phyloP scores from a whole-genome alignment of 2,329 filamentous ascomycete genomes.

The Pyrenochaeta sp. region DNA sequence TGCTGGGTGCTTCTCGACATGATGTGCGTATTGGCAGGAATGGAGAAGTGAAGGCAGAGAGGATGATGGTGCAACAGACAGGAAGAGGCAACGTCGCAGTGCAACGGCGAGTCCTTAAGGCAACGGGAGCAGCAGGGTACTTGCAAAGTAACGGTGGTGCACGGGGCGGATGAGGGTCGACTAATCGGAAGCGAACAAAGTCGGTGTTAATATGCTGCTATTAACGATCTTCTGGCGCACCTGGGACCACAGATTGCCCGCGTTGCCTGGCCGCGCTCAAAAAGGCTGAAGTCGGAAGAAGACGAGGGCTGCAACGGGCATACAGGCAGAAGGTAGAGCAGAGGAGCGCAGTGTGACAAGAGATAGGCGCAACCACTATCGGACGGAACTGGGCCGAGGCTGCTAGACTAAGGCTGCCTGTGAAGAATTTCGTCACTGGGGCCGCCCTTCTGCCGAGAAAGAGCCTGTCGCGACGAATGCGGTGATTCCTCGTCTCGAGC shows the following conservation, averaged over 20 bases:
- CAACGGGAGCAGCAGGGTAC: conserved; percentile 17
- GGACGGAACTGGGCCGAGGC: conserved; percentile 27
- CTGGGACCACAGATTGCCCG: conserved; percentile 15
- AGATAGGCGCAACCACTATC: conserved; percentile 13
- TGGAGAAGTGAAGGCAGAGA: background rate
- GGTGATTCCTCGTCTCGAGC: conserved; percentile 24
- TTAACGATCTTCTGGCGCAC: conserved; percentile 17
- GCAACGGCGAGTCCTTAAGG: conserved; percentile 9
- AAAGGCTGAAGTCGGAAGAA: conserved; percentile 16
- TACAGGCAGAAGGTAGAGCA: conserved; percentile 10
- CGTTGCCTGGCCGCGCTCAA: conserved; percentile 7
- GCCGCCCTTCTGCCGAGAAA: conserved; percentile 26
- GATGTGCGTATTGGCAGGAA: too few species aligned
- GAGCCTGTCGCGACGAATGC: conserved; percentile 4
- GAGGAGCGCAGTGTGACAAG: conserved; percentile 1
- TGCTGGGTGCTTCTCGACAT: conserved; percentile 33
- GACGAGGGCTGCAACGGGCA: conserved; percentile 4
- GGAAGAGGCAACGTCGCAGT: background rate
- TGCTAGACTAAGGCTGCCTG: conserved; percentile 11
- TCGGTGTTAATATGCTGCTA: conserved; percentile 21
- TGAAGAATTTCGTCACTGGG: conserved; percentile 26
- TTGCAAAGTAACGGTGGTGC: conserved; percentile 24
- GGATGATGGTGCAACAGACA: background rate
- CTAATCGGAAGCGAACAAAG: conserved; percentile 26
- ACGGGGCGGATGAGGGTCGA: conserved; percentile 7